A percentile compares a stretch with the other conserved stretches of the same genome.
Conservation (phyloP, 768 basidiomycete genomes). For the Rhodotorula paludigena region DNA sequence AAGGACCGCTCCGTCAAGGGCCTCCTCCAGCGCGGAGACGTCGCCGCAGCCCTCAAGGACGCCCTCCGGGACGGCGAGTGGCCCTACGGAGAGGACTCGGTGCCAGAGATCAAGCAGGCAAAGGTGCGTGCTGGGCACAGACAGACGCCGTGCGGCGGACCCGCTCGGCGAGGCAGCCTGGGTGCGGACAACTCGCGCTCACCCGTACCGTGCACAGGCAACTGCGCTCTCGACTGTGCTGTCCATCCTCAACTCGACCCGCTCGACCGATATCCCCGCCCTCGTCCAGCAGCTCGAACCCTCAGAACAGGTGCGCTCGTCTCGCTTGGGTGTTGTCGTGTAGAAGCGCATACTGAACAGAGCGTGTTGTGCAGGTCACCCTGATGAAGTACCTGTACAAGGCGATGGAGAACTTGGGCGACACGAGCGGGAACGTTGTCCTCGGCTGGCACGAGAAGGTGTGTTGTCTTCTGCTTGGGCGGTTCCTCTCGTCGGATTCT, state of each 20-base stretch:
- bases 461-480: slow-evolving; percentile 32
- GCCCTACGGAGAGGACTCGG: slow-evolving; percentile 73
- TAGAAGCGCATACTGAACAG: too few relatives aligned
- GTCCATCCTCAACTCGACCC: slow-evolving; percentile 88
- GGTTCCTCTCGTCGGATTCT: background rate
- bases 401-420: slow-evolving; percentile 68
- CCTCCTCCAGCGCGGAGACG: slow-evolving; percentile 68
- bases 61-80: slow-evolving; percentile 61
- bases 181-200: background rate
- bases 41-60: slow-evolving; percentile 62
- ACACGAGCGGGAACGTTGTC: slow-evolving; percentile 59
- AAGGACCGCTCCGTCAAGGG: slow-evolving; percentile 67
- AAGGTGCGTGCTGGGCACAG: slow-evolving; percentile 63
- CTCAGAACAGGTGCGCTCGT: slow-evolving; percentile 44
- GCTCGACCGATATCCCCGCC: slow-evolving; percentile 73
- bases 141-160: too few relatives aligned
- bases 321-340: too few relatives aligned
- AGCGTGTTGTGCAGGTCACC: slow-evolving; percentile 74
- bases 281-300: slow-evolving; percentile 62
- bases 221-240: slow-evolving; percentile 73
- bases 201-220: slow-evolving; percentile 52
- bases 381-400: slow-evolving; percentile 99
- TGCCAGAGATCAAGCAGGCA: slow-evolving; percentile 62
- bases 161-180: too few relatives aligned
- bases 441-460: slow-evolving; percentile 98